Evolutionary conservation across 2,329 filamentous ascomycete genomes (phyloP), one percentile per base, ranked within the genome.

Genomic region (Graphiopsis chlorocephala): DNA sequence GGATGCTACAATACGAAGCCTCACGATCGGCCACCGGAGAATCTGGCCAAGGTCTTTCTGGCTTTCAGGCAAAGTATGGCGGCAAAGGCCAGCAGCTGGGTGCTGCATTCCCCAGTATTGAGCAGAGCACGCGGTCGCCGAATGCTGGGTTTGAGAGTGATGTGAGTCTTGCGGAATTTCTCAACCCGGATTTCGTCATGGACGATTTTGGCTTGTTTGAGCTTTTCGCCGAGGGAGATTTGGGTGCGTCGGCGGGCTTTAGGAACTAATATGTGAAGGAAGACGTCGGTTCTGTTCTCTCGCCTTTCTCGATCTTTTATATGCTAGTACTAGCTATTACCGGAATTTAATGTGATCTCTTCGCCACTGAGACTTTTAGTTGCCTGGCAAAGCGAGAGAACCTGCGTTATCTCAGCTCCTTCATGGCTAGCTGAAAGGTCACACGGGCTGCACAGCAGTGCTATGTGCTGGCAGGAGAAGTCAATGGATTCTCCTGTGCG

Each of bases 1-100:
- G 62, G 62, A 20, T 64, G 55, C 52, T 52, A 12, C 53, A 64
- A 31, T 64, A 64, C 33, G 62, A 64, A 14, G 48, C 60, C 10
- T 55, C 60, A 15, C 28, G 60, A n/a, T 15, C 15, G 2, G 26
- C n/a, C 3, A 23, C 48, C 8, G 48, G 33, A 17, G 42, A 62
- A 15, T 38, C 7, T 6, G 31, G 7, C 5, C 20, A 28, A 20
- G 55, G 55, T 4, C 53, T 23, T 11, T 17, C 53, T 15, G 29
- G 6, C 11, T 56, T 56, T n/a, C 28, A 38, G 12, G 53, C 29
- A 38, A 26, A 11, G 12, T 31, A 29, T 15, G 38, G 38, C n/a
- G 35, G 45, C 8, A 28, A 31, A 11, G 38, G 38, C 2, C 50
- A 53, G 17, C 17, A n/a, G 26, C 15, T 45, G 4, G 35, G 29